Evolutionary conservation across 2,329 filamentous ascomycete species (phyloP), one percentile per base, ranked within the genome.

Genomic region (Talaromyces sp.): DNA sequence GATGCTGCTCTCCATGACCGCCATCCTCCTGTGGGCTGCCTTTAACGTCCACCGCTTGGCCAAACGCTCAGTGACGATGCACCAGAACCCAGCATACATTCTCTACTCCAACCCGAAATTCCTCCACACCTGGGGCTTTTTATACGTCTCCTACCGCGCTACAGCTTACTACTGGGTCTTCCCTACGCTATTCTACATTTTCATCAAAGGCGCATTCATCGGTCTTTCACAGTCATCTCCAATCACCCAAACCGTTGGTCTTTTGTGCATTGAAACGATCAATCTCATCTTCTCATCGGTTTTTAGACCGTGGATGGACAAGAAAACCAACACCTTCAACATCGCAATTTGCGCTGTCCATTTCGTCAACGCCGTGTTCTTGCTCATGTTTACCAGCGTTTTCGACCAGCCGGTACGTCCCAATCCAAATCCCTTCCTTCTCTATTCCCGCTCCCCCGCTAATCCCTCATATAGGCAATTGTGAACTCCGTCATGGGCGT

Each of bases 81-180:
- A 97, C 84, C 93, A 93, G 81, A 97, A 97, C 81, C 93, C 94
- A 35, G 94, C 93, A 31, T 97, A 97, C 79, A 97, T 97, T 71
- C 87, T 98, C 67, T 98, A 96, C 82, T 97, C 94, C 3, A 93
- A 98, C 73, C 93, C 93, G 16, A 87, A 92, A 69, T 89, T 91
- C 61, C 86, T 98, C 68, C 97, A 97, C 86, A 96, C 96, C 80
- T 97, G 93, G 94, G 94, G 94, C 19, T 97, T 97, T 83, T 86
- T 98, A 69, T 98, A 98, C 75, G 92, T 98, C 49, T 93, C 97
- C 77, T 97, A 96, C 85, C 91, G 94, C 72, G 94, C 94, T 47
- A 94, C 93, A 2, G 92, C 93, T 49, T 97, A 97, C 85, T 97
- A 95, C 83, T 97, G 94, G 78, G 92, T 97, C 71, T 86, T 96